phyloP scores from a whole-genome alignment of 1,139 yeast species.

The Lodderomyces oxycetoniae region DNA sequence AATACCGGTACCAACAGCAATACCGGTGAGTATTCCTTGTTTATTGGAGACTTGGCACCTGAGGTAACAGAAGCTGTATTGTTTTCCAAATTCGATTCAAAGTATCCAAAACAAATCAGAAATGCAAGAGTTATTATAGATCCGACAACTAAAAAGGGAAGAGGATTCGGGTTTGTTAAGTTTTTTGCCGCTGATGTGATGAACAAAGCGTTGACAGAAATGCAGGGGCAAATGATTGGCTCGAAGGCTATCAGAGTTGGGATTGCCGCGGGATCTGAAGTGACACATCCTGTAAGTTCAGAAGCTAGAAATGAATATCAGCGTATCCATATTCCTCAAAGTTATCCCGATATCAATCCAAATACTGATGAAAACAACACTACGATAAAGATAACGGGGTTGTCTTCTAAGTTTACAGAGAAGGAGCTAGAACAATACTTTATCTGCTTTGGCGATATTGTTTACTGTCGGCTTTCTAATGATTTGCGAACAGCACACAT shows the following conservation, averaged over 20 bases:
- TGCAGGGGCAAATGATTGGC: conserved; percentile 76
- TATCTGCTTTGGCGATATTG: conserved; percentile 34
- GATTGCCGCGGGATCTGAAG: conserved; percentile 22
- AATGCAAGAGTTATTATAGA: conserved; percentile 88
- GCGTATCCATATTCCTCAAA: conserved; percentile 19
- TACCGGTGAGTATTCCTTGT: conserved; percentile 21
- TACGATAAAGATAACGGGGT: conserved; percentile 27
- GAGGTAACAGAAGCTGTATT: conserved; percentile 72
- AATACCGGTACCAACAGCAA: not conserved
- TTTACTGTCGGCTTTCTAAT: conserved; percentile 20
- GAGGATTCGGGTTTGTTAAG: conserved; percentile 92
- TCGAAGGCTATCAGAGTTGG: conserved; percentile 72
- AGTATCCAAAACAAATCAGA: conserved; percentile 65
- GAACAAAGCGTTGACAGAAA: conserved; percentile 68
- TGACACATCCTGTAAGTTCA: conserved; percentile 8
- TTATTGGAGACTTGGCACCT: conserved; percentile 81
- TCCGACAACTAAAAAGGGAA: conserved; percentile 65
- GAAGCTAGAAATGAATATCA: conserved; percentile 8
- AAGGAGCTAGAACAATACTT: conserved; percentile 28
- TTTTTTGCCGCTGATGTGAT: conserved; percentile 70
- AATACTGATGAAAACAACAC: conserved; percentile 37
- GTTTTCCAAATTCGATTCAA: conserved; percentile 62
- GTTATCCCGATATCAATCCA: conserved; percentile 30
- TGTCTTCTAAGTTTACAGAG: conserved; percentile 27
- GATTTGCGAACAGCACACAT: conserved; percentile 23